Percentiles rank a stretch among this genome's conserved stretches.
These are phyloP conservation scores for Achaetomium macrosporum DNA, from an alignment of 2,329 filamentous ascomycete species.

Conservation along the genomic window DNA sequence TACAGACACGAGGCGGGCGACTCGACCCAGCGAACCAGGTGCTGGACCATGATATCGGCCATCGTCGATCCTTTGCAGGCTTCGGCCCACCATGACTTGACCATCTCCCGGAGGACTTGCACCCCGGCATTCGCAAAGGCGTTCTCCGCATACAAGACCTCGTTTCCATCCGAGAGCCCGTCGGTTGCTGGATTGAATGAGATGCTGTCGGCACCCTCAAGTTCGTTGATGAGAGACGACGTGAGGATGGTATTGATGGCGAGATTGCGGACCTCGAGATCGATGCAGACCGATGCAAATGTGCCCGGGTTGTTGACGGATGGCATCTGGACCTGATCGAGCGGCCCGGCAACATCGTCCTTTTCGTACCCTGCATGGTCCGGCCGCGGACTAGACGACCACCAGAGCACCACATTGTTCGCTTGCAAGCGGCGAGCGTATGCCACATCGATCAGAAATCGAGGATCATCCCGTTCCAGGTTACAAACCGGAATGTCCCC, in stretches of 20 bases:
- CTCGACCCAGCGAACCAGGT: slow-evolving; percentile 95
- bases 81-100: slow-evolving; percentile 97
- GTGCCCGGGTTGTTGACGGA: slow-evolving; percentile 89
- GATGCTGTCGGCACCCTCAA: slow-evolving; percentile 82
- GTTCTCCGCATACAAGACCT: slow-evolving; percentile 74
- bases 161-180: slow-evolving; percentile 54
- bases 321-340: slow-evolving; percentile 88
- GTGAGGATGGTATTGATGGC: slow-evolving; percentile 97
- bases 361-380: slow-evolving; percentile 95
- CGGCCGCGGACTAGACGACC: slow-evolving; percentile 79
- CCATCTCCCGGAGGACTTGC: slow-evolving; percentile 90
- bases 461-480: slow-evolving; percentile 85
- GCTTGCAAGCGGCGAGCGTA: slow-evolving; percentile 86
- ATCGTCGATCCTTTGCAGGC: slow-evolving; percentile 85
- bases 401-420: slow-evolving; percentile 94
- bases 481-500: slow-evolving; percentile 95
- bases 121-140: slow-evolving; percentile 92
- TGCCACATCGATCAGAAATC: slow-evolving; percentile 91
- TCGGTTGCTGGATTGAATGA: slow-evolving; percentile 75
- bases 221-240: slow-evolving; percentile 91
- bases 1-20: slow-evolving; percentile 91
- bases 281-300: slow-evolving; percentile 93
- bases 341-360: slow-evolving; percentile 75
- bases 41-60: slow-evolving; percentile 96
- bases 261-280: slow-evolving; percentile 87